Conservation (phyloP, 2,329 filamentous ascomycete species). For the Clathrospora elynae region DNA sequence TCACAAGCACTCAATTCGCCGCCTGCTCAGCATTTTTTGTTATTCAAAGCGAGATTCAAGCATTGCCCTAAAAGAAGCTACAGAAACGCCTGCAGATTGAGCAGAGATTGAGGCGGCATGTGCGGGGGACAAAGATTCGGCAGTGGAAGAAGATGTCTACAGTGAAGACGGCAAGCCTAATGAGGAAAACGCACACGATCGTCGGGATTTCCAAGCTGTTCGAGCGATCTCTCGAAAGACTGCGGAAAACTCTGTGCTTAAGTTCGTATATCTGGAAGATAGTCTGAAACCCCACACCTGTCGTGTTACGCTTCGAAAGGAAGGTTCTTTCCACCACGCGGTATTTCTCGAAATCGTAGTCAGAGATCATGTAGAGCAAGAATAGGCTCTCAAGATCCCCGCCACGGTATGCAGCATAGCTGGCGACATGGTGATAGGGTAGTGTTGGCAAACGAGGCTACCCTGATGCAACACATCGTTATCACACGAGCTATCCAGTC, state of each 20-base stretch:
- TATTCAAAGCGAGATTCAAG: no score
- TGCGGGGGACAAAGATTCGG: no score
- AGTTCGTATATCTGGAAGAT: not conserved
- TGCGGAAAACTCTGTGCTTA: not conserved
- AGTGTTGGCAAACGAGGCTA: slow-evolving; percentile 15
- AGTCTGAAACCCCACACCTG: not conserved
- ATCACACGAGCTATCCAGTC: slow-evolving; percentile 16
- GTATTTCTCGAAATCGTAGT: slow-evolving; percentile 6
- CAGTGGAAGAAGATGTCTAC: not conserved
- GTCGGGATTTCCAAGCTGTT: slow-evolving; percentile 5
- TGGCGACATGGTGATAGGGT: slow-evolving; percentile 14
- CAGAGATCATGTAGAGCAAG: not conserved
- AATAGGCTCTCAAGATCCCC: slow-evolving; percentile 7
- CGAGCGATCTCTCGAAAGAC: not conserved
- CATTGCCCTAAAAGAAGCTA: no score
- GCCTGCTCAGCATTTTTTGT: no score
- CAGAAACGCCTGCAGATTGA: no score
- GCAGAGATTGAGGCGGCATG: no score
- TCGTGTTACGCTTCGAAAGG: slow-evolving; percentile 2
- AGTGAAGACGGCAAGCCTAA: not conserved
- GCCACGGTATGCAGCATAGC: slow-evolving; percentile 1
- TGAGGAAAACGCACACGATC: slow-evolving; percentile 2
- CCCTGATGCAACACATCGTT: slow-evolving; percentile 15
- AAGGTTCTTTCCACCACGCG: slow-evolving; percentile 16
- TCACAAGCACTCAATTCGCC: no score